Evolutionary conservation across 202 grass and related monocot genomes (phyloP), one percentile per base, ranked within the genome.

Genomic region (Zoysia matrella): DNA sequence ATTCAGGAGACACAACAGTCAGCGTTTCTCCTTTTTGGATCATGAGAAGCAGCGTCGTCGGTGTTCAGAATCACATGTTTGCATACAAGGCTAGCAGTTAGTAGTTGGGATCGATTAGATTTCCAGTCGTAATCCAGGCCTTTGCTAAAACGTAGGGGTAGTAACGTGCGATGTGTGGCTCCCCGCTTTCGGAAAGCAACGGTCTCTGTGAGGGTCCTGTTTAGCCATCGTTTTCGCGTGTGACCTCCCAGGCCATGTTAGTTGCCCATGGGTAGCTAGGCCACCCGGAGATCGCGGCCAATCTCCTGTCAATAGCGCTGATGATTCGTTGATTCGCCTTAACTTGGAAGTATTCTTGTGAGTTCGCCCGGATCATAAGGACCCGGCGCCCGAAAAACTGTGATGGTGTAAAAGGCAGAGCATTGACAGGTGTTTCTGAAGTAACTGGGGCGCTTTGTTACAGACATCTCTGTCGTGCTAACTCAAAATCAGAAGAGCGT

Each of bases 251-350:
- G 22, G 73, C 73, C 88, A 82, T 78, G 88, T 82, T 86, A 86
- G 83, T 9, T 77, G 78, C 88, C 86, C 88, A 86, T 89, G 87
- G 79, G 62, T 30, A 30, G 22, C 61, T 36, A 41, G 82, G 68
- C 72, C 77, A 62, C 83, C 83, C 88, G 74, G 41, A 52, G 83
- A 89, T 86, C 36, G 45, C 74, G 83, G 73, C 16, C 79, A 74
- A 77, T 67, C 14, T 62, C 68, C 78, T 64, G 78, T 53, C 47
- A 73, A 41, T 69, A 18, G 53, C 18, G 72, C 40, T 16, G 51
- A n/a, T 73, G 4, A 51, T 55, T 53, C 5, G 22, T 52, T 50
- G 74, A 67, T 74, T 79, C 80, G 69, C 52, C 80, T 79, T 79
- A 10, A 54, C 47, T 68, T 88, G 80, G 75, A 79, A 74, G 69